These are phyloP conservation scores for Suillus decipiens DNA, from an alignment of 768 basidiomycete species.

Conservation along the genomic window DNA sequence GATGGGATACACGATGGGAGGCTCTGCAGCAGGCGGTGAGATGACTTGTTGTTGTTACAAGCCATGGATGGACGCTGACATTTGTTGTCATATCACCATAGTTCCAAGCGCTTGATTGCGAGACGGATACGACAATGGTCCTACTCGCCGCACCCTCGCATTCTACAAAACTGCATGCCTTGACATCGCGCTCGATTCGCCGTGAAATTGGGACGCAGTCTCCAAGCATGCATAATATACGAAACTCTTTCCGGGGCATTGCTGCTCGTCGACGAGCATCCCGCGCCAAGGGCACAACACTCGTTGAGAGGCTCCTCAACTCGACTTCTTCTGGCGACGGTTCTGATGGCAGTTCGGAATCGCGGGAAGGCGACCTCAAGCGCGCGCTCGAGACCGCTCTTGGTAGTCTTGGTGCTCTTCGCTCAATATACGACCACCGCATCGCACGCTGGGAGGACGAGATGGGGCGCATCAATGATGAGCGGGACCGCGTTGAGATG, in stretches of 20 bases:
- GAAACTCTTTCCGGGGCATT: constrained; percentile 58
- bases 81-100: constrained; percentile 31
- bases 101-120: constrained; percentile 79
- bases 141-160: constrained; percentile 77
- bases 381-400: constrained; percentile 69
- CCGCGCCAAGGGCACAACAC: constrained; percentile 46
- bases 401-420: constrained; percentile 63
- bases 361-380: constrained; percentile 64
- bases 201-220: constrained; percentile 54
- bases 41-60: constrained; percentile 1
- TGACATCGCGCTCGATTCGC: constrained; percentile 70
- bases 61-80: constrained; percentile 1
- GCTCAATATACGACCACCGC: constrained; percentile 66
- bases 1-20: constrained; percentile 80
- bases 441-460: constrained; percentile 73
- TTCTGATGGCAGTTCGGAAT: constrained; percentile 53
- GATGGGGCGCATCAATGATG: constrained; percentile 63
- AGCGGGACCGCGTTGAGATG: constrained; percentile 66
- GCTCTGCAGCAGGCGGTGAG: constrained; percentile 69
- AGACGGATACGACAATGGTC: constrained; percentile 79
- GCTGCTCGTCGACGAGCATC: constrained; percentile 54
- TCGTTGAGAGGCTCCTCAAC: constrained; percentile 45
- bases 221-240: constrained; percentile 52
- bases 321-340: constrained; percentile 51
- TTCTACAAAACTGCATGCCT: constrained; percentile 59